Conservation (phyloP, 108 stramenopile species). For the Nitzschia sp. region DNA sequence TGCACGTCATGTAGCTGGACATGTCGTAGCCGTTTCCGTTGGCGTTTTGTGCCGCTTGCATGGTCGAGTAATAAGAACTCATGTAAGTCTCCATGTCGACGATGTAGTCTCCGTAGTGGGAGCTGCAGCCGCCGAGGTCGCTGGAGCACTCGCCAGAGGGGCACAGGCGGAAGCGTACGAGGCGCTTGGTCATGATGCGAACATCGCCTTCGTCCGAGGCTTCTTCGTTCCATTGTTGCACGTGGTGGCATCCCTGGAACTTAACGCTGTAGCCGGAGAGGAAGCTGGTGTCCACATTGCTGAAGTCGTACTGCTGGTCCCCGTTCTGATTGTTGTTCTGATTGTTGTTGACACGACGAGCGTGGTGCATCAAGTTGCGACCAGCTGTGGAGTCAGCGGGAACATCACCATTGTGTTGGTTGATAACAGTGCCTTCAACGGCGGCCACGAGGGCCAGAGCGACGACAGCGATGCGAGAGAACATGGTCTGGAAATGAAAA, state of each 20-base stretch:
- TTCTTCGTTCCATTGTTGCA: constrained; percentile 76
- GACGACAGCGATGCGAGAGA: constrained; percentile 22
- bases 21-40: constrained; percentile 41
- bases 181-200: constrained; percentile 75
- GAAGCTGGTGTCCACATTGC: constrained; percentile 28
- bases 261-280: constrained; percentile 74
- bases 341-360: constrained; percentile 49
- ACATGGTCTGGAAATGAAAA: constrained; percentile 13
- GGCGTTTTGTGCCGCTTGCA: constrained; percentile 33
- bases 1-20: constrained; percentile 45
- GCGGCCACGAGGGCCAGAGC: constrained; percentile 21
- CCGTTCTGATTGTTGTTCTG: constrained; percentile 15
- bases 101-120: constrained; percentile 80
- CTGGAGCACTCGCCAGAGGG: constrained; percentile 58
- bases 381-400: constrained; percentile 49
- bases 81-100: constrained; percentile 84
- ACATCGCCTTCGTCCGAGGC: constrained; percentile 62
- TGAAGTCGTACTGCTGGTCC: constrained; percentile 1
- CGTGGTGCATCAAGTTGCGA: constrained; percentile 52
- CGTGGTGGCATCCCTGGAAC: constrained; percentile 85
- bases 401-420: constrained; percentile 49
- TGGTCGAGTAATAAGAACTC: constrained; percentile 50
- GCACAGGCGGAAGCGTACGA: constrained; percentile 86
- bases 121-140: constrained; percentile 60
- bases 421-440: constrained; percentile 32